A percentile compares a stretch with the other conserved stretches of the same genome.
phyloP scores from a whole-genome alignment of 495 filamentous ascomycete genomes.

The Penicillium simplicissimum region DNA sequence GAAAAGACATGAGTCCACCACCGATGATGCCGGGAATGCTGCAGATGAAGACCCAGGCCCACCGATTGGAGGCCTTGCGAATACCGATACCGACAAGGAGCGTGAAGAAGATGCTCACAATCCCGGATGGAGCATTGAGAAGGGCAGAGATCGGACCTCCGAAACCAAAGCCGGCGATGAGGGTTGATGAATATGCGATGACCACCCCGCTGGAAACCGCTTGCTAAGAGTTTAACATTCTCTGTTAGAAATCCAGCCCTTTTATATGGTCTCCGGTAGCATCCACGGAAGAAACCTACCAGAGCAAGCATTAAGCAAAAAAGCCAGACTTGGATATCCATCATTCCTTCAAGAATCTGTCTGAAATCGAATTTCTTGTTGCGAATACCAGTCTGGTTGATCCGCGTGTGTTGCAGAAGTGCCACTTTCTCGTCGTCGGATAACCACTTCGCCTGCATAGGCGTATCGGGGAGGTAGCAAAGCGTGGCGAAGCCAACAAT shows the following conservation, averaged over 20 bases:
- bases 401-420: background rate
- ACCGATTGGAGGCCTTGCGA: background rate
- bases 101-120: background rate
- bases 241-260: background rate
- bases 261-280: background rate
- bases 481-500: background rate
- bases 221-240: background rate
- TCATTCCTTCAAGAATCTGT: background rate
- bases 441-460: background rate
- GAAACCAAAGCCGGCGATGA: slow-evolving; percentile 1
- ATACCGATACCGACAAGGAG: background rate
- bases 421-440: background rate
- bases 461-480: background rate
- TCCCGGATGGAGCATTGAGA: background rate
- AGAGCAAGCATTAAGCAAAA: background rate
- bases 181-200: background rate
- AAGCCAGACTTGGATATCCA: background rate
- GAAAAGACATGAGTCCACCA: background rate
- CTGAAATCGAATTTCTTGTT: background rate
- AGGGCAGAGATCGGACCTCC: background rate
- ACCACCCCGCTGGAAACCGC: background rate
- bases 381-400: background rate
- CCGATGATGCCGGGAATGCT: background rate
- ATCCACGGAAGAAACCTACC: background rate
- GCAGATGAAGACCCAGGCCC: background rate